Conservation (phyloP, 169 alveolate species). For the Cryptosporidium tyzzeri region DNA sequence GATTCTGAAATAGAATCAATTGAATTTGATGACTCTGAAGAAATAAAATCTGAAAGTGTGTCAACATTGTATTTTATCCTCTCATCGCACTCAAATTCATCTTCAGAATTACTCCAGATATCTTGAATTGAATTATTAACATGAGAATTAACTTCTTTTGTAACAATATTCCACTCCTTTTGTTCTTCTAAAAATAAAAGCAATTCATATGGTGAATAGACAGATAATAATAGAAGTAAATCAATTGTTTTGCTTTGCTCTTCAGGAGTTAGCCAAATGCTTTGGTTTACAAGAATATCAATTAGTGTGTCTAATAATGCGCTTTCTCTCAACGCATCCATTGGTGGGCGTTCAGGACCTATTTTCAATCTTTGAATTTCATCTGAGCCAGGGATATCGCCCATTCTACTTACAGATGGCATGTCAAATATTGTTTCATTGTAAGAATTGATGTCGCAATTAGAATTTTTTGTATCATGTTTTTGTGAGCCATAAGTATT, state of each 20-base stretch:
- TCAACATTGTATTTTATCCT: conserved; percentile 12
- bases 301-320: conserved; percentile 68
- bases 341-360: conserved; percentile 76
- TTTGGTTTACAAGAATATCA: conserved; percentile 50
- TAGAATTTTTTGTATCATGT: conserved; percentile 8
- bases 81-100: conserved; percentile 23
- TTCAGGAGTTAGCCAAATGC: conserved; percentile 68
- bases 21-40: conserved; percentile 54
- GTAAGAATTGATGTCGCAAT: conserved; percentile 10
- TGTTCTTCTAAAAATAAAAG: conserved; percentile 73
- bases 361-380: conserved; percentile 54
- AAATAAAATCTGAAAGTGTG: conserved; percentile 64
- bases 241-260: conserved; percentile 72
- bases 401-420: conserved; percentile 77
- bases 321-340: conserved; percentile 75
- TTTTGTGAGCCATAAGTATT: neutral
- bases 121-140: conserved; percentile 23
- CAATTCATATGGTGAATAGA: conserved; percentile 65
- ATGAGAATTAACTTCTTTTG: conserved; percentile 17
- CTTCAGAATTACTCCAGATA: conserved; percentile 73
- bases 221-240: conserved; percentile 57
- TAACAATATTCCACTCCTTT: conserved; percentile 42
- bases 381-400: conserved; percentile 68
- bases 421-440: conserved; percentile 74
- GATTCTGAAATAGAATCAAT: conserved; percentile 8